phyloP scores from a whole-genome alignment of 495 filamentous ascomycete genomes.

The Penicillium angulare region DNA sequence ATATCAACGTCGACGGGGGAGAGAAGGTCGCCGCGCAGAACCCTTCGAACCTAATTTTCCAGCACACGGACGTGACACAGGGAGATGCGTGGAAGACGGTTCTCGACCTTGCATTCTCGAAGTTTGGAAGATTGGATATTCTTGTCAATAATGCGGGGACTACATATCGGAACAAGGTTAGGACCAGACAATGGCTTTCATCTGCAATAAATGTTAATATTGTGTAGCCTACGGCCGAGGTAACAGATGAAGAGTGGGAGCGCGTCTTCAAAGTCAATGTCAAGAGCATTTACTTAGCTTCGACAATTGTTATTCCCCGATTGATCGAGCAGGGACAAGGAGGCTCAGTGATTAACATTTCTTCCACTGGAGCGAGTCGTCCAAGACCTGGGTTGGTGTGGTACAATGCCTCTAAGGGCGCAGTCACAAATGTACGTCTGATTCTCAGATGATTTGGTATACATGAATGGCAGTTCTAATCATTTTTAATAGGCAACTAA shows the following conservation, averaged over 20 bases:
- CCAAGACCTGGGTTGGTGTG: conserved; percentile 66
- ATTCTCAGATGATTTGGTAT: conserved; percentile 21
- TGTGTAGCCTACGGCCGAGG: conserved; percentile 54
- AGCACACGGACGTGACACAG: conserved; percentile 51
- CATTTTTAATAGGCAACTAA: conserved; percentile 48
- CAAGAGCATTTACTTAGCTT: conserved; percentile 60
- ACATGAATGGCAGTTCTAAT: conserved; percentile 14
- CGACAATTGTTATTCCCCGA: conserved; percentile 51
- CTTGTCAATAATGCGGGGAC: conserved; percentile 72
- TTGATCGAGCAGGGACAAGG: conserved; percentile 56
- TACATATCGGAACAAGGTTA: conserved; percentile 63
- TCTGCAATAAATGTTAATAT: background rate
- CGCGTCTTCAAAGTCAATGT: conserved; percentile 63
- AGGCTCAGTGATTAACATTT: conserved; percentile 65
- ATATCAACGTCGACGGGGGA: conserved; percentile 56
- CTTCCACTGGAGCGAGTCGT: conserved; percentile 60
- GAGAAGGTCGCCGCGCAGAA: conserved; percentile 42
- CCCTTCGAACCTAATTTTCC: conserved; percentile 41
- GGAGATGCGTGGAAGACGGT: conserved; percentile 48
- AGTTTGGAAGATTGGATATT: conserved; percentile 55
- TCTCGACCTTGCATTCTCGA: conserved; percentile 43
- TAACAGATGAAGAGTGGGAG: conserved; percentile 67
- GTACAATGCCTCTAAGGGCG: conserved; percentile 70
- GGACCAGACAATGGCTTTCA: background rate
- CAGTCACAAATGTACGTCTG: conserved; percentile 60